Conservation (phyloP, 2,329 filamentous ascomycete genomes). For the Aspergillus spinulosporus region DNA sequence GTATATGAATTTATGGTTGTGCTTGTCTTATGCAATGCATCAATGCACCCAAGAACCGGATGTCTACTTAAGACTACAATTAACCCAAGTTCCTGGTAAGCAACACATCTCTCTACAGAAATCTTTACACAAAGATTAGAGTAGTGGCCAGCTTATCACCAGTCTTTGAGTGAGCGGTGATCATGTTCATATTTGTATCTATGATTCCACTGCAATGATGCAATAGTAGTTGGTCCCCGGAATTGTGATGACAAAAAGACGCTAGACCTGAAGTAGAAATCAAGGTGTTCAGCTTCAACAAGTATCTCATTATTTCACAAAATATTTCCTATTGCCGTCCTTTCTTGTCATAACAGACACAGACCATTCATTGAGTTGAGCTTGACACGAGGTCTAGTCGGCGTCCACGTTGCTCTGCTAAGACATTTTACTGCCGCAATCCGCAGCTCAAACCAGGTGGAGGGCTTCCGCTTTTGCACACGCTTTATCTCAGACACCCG, state of each 20-base stretch:
- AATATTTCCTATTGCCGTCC: slow-evolving; percentile 14
- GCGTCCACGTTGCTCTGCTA: slow-evolving; percentile 10
- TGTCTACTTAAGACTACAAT: too few species aligned
- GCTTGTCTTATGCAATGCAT: not conserved
- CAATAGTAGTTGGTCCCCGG: not conserved
- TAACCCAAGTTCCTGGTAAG: too few species aligned
- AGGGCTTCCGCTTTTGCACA: slow-evolving; percentile 19
- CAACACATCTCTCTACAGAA: too few species aligned
- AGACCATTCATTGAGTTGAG: slow-evolving; percentile 1
- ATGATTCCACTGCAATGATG: not conserved
- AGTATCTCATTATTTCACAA: slow-evolving; percentile 22
- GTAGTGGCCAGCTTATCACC: too few species aligned
- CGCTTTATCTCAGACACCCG: slow-evolving; percentile 18
- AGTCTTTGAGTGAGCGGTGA: not conserved
- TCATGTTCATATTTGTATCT: not conserved
- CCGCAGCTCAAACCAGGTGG: slow-evolving; percentile 18
- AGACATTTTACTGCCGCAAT: slow-evolving; percentile 20
- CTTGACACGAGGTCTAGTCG: slow-evolving; percentile 5
- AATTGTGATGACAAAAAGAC: slow-evolving; percentile 23
- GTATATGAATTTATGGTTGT: not conserved
- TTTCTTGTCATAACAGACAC: slow-evolving; percentile 4
- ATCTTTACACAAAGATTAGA: too few species aligned
- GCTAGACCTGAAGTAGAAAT: slow-evolving; percentile 33
- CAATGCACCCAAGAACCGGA: not conserved
- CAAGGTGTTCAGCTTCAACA: slow-evolving; percentile 27